These are phyloP conservation scores for Gossypium stocksii DNA, from an alignment of 345 rosid species.

Conservation along the genomic window DNA sequence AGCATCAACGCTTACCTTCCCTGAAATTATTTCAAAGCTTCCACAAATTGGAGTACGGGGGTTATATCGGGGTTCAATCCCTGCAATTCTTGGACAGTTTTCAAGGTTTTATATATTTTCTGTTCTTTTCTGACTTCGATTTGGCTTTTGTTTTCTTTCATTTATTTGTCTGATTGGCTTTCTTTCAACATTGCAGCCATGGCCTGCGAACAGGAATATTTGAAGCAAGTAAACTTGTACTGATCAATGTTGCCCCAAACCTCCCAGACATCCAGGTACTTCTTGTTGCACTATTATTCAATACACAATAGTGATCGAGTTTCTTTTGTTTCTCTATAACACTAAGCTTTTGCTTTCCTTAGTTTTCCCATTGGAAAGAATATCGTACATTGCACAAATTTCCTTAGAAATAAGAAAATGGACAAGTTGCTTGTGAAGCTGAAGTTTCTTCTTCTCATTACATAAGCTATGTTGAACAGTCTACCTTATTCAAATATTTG, in stretches of 20 bases:
- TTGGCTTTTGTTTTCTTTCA: slow-evolving; percentile 4
- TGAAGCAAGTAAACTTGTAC: slow-evolving; percentile 82
- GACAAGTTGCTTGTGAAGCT: neutral
- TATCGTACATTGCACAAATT: neutral
- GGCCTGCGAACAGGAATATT: slow-evolving; percentile 93
- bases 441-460: neutral
- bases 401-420: neutral
- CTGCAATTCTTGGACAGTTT: slow-evolving; percentile 96
- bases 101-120: slow-evolving; percentile 55
- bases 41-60: slow-evolving; percentile 87
- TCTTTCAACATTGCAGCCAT: slow-evolving; percentile 49
- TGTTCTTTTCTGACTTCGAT: neutral
- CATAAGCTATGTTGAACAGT: neutral
- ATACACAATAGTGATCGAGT: neutral
- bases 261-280: slow-evolving; percentile 87
- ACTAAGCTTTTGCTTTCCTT: neutral
- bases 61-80: slow-evolving; percentile 88
- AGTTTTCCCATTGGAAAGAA: neutral
- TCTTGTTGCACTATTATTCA: slow-evolving; percentile 4
- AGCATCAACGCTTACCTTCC: slow-evolving; percentile 81
- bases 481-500: neutral
- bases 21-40: slow-evolving; percentile 80
- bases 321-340: neutral
- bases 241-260: slow-evolving; percentile 84
- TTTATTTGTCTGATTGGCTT: slow-evolving; percentile 14